Evolutionary conservation across 805 yeast species (phyloP), one percentile per base, ranked within the genome.

Genomic region (Sugiyamaella floridensis): DNA sequence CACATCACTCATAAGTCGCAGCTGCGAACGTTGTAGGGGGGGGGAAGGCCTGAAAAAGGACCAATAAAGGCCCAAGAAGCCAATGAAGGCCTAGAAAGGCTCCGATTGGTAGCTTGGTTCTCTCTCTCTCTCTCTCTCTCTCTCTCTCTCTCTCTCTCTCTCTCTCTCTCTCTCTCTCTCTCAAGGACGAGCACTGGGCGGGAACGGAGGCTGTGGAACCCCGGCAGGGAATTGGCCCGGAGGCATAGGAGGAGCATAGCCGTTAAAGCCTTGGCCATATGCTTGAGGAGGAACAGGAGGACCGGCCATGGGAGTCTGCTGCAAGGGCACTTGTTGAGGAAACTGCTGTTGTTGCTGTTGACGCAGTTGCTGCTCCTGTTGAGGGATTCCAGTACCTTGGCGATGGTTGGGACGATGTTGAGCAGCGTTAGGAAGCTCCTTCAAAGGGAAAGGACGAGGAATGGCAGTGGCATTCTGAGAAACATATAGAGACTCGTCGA

Each of bases 391-490:
- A 19, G 45, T 50, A 4, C 40, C 53, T n/a, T 22, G 20, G 41
- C 45, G 42, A 41, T 49, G 22, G 12, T 45, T 29, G 14, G 28
- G 22, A 12, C 45, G 28, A 5, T 28, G 40, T 34, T 45, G 43
- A 34, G 50, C 50, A 40, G 64, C 53, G 45, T 55, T 53, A 37
- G 68, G 65, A 49, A 63, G 52, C n/a, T 60, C 65, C 14, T 85
- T 85, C 54, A 86, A 78, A 63, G 86, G 86, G 77, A 88, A 85
- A n/a, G 96, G 96, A 67, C 82, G 82, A 63, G 97, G 97, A 53
- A 89, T 86, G 18, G 82, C 75, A 18, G 79, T 80, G 49, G 79
- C 77, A 20, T 59, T 51, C 18, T 56, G 57, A 45, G 90, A 92
- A 50, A 90, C 98, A 66, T 93, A 93, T 61, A 93, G 77, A 12